Percentiles rank a stretch among this genome's conserved stretches.
These are phyloP conservation scores for Rostrohypoxylon terebratum DNA, from an alignment of 495 filamentous ascomycete genomes.

Conservation along the genomic window DNA sequence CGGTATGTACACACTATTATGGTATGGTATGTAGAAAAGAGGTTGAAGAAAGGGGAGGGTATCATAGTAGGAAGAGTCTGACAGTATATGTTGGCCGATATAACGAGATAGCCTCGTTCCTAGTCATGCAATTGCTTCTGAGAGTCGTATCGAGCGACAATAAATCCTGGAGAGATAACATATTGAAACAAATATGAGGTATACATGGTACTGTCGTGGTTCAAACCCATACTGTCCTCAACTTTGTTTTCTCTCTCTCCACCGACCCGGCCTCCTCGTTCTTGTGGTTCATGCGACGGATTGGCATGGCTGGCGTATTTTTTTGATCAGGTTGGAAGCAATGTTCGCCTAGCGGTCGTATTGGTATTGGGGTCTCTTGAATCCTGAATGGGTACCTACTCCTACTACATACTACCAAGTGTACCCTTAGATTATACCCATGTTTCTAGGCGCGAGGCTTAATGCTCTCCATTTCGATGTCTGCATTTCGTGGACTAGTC, in stretches of 20 bases:
- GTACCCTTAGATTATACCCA: neutral
- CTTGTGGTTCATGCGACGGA: slow-evolving; percentile 30
- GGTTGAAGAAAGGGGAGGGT: neutral
- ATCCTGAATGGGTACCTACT: neutral
- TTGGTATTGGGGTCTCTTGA: neutral
- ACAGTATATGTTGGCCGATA: slow-evolving; percentile 23
- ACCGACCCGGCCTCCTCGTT: slow-evolving; percentile 26
- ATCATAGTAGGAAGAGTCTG: slow-evolving; percentile 8
- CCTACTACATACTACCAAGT: neutral
- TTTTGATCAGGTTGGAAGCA: slow-evolving; percentile 25
- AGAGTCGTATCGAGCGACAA: slow-evolving; percentile 28
- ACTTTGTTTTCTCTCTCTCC: slow-evolving; percentile 21
- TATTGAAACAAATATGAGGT: slow-evolving; percentile 28
- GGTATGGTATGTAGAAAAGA: neutral
- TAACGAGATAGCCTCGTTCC: slow-evolving; percentile 23
- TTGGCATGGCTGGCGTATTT: slow-evolving; percentile 24
- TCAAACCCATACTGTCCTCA: slow-evolving; percentile 17
- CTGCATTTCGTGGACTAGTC: neutral
- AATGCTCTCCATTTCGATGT: neutral
- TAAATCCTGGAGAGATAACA: slow-evolving; percentile 14
- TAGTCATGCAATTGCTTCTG: slow-evolving; percentile 16
- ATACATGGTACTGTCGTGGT: slow-evolving; percentile 23
- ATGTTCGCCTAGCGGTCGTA: slow-evolving; percentile 4
- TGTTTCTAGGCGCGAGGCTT: neutral
- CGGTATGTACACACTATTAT: too few species aligned